These are phyloP conservation scores for Ricinus communis DNA, from an alignment of 345 rosid genomes.

Conservation along the genomic window DNA sequence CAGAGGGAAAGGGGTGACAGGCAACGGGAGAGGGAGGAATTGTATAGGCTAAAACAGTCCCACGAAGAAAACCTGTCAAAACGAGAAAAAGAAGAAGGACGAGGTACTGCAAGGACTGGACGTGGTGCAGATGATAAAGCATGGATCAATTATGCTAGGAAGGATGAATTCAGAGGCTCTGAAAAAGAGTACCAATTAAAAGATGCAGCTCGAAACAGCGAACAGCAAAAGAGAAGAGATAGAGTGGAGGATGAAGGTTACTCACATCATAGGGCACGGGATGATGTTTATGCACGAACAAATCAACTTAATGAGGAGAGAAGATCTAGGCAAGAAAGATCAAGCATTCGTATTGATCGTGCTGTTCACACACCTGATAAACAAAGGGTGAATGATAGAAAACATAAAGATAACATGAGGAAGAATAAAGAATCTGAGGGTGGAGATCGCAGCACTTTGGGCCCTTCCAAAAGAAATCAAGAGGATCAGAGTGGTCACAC, in stretches of 20 bases:
- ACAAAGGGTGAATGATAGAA: conserved; percentile 61
- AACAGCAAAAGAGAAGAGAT: conserved; percentile 72
- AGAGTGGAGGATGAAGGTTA: conserved; percentile 58
- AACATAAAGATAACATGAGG: conserved; percentile 61
- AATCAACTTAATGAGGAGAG: conserved; percentile 57
- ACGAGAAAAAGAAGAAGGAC: conserved; percentile 71
- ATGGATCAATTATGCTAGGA: conserved; percentile 53
- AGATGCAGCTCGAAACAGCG: conserved; percentile 59
- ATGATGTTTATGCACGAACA: conserved; percentile 56
- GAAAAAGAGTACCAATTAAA: conserved; percentile 67
- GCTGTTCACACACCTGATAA: conserved; percentile 52
- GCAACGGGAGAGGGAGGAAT: conserved; percentile 70
- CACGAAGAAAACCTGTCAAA: conserved; percentile 60
- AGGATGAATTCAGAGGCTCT: conserved; percentile 60
- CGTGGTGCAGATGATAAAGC: conserved; percentile 74
- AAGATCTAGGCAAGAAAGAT: conserved; percentile 69
- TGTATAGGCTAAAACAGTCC: conserved; percentile 49
- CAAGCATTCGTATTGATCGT: conserved; percentile 55
- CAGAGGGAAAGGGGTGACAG: conserved; percentile 74
- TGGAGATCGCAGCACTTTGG: conserved; percentile 44
- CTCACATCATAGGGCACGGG: conserved; percentile 59
- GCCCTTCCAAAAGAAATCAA: conserved; percentile 57
- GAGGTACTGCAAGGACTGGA: conserved; percentile 50
- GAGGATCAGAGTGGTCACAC: conserved; percentile 62
- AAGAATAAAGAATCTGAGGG: conserved; percentile 68